A percentile compares a stretch with the other conserved stretches of the same genome.
phyloP scores from a whole-genome alignment of 2,329 filamentous ascomycete genomes.

The Colletotrichum sp. region DNA sequence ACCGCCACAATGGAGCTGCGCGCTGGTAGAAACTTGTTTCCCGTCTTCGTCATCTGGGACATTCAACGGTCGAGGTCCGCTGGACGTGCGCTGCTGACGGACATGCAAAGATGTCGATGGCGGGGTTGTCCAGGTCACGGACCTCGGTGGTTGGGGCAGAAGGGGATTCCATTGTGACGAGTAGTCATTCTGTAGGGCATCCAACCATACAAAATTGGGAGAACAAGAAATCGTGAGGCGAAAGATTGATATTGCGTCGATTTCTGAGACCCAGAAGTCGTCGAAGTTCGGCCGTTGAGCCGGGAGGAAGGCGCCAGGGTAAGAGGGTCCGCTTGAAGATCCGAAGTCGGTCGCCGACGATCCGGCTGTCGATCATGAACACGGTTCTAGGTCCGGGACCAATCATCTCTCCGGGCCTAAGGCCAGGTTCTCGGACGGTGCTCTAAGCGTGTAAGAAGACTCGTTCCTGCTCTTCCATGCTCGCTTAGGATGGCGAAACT shows the following conservation, averaged over 20 bases:
- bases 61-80: background rate
- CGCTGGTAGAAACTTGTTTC: background rate
- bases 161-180: background rate
- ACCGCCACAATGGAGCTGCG: background rate
- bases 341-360: background rate
- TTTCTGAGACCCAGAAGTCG: background rate
- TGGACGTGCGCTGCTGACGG: slow-evolving; percentile 9
- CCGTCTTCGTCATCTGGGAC: background rate
- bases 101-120: background rate
- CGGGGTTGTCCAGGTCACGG: background rate
- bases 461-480: background rate
- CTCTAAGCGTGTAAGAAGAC: background rate
- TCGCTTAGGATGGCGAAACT: background rate
- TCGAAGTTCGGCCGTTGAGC: background rate
- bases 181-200: background rate
- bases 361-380: background rate
- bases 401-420: background rate
- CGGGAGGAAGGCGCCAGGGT: background rate
- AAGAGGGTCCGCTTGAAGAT: background rate
- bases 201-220: background rate
- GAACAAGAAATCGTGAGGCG: background rate
- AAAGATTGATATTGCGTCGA: background rate
- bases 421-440: background rate
- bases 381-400: background rate
- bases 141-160: background rate